phyloP scores from a whole-genome alignment of 2,329 filamentous ascomycete species.

The Diaporthe ampelina region DNA sequence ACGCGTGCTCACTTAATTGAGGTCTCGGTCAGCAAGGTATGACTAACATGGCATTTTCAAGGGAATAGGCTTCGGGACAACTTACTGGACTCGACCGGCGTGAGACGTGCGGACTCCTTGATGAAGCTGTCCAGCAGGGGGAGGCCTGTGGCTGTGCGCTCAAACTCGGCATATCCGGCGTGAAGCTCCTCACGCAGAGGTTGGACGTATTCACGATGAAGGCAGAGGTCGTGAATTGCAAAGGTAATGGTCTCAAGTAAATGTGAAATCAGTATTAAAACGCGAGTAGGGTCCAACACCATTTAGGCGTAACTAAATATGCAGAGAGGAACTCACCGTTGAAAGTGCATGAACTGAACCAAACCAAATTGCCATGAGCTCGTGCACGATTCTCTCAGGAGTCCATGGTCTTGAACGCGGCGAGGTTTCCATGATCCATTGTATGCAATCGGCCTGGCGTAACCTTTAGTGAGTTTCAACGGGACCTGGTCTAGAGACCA shows the following conservation, averaged over 20 bases:
- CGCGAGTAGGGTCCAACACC: too few relatives aligned
- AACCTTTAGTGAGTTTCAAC: background rate
- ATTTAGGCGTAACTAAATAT: too few relatives aligned
- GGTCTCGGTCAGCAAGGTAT: too few relatives aligned
- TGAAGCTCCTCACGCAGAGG: slow-evolving; percentile 26
- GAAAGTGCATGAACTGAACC: slow-evolving; percentile 49
- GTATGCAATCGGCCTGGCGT: slow-evolving; percentile 47
- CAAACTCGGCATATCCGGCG: background rate
- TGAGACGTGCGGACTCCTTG: slow-evolving; percentile 46
- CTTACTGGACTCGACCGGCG: slow-evolving; percentile 35
- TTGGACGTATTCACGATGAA: slow-evolving; percentile 43
- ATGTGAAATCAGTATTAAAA: too few relatives aligned
- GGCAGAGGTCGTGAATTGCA: slow-evolving; percentile 43
- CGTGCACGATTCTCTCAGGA: slow-evolving; percentile 46
- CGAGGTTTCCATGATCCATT: slow-evolving; percentile 52
- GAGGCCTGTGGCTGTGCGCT: slow-evolving; percentile 27
- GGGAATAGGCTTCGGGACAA: background rate
- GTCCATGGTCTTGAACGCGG: slow-evolving; percentile 48
- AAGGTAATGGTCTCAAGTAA: slow-evolving; percentile 41
- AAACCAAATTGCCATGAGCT: slow-evolving; percentile 53
- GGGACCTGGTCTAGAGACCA: too few relatives aligned
- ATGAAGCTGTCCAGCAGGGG: slow-evolving; percentile 48
- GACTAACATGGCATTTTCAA: too few relatives aligned
- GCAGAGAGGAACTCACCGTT: slow-evolving; percentile 42
- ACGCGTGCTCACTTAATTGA: background rate